These are phyloP conservation scores for Russula sp. DNA, from an alignment of 768 basidiomycete species.

Conservation along the genomic window DNA sequence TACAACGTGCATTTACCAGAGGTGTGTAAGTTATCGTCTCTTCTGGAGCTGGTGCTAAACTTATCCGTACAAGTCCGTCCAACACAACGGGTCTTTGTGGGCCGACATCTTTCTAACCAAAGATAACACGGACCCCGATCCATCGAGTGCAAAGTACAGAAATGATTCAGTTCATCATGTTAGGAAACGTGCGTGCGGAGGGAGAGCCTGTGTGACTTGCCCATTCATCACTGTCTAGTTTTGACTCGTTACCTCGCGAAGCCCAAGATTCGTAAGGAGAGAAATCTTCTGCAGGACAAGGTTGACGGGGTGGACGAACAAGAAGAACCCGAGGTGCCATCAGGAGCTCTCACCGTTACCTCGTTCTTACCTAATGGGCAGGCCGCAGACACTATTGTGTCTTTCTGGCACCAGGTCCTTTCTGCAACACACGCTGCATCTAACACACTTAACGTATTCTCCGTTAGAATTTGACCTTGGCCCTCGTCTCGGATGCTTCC, in stretches of 20 bases:
- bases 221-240: slow-evolving; percentile 39
- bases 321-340: slow-evolving; percentile 47
- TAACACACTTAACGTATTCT: slow-evolving; percentile 11
- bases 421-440: neutral
- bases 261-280: slow-evolving; percentile 68
- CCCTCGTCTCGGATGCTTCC: slow-evolving; percentile 68
- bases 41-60: neutral
- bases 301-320: slow-evolving; percentile 36
- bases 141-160: slow-evolving; percentile 47
- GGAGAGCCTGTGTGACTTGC: slow-evolving; percentile 9
- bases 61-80: slow-evolving; percentile 49
- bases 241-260: slow-evolving; percentile 81
- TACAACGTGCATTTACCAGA: slow-evolving; percentile 59
- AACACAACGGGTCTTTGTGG: slow-evolving; percentile 77
- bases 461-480: slow-evolving; percentile 77
- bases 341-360: slow-evolving; percentile 1
- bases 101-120: slow-evolving; percentile 73
- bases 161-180: slow-evolving; percentile 58
- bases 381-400: slow-evolving; percentile 41
- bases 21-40: slow-evolving; percentile 37
- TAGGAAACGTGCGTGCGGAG: slow-evolving; percentile 56
- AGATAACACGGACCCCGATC: slow-evolving; percentile 61
- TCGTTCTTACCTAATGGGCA: slow-evolving; percentile 2
- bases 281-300: slow-evolving; percentile 58
- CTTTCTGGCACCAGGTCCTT: slow-evolving; percentile 77